phyloP scores from a whole-genome alignment of 805 yeast genomes.

The Lipomyces orientalis region DNA sequence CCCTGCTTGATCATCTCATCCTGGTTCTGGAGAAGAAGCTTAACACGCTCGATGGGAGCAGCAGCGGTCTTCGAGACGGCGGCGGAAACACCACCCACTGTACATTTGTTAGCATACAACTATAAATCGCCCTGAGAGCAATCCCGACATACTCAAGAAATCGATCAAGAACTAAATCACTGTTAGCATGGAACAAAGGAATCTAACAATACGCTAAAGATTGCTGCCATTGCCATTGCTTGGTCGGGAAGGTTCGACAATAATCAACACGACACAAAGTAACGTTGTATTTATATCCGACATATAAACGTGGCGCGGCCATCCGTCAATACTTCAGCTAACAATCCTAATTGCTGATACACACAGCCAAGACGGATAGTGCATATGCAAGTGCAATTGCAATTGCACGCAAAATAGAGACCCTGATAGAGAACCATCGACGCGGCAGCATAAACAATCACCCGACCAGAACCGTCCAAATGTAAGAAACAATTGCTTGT shows the following conservation, averaged over 20 bases:
- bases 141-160: conserved; percentile 41
- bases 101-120: conserved; percentile 54
- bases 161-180: conserved; percentile 43
- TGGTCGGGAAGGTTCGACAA: background rate
- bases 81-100: conserved; percentile 99
- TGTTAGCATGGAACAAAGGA: background rate
- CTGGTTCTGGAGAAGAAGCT: conserved; percentile 86
- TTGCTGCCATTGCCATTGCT: background rate
- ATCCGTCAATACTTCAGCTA: background rate
- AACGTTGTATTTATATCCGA: too few relatives aligned
- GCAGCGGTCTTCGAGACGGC: conserved; percentile 98
- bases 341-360: background rate
- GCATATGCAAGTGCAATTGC: background rate
- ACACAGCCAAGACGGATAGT: background rate
- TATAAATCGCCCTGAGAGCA: background rate
- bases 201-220: background rate
- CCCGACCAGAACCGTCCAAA: background rate
- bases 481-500: background rate
- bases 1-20: conserved; percentile 99
- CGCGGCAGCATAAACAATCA: background rate
- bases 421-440: background rate
- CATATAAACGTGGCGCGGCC: background rate
- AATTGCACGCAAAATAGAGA: background rate
- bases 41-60: conserved; percentile 97
- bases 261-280: background rate